Percentiles rank a stretch among this genome's conserved stretches.
Conservation (phyloP, 2,329 filamentous ascomycete genomes). For the Xylariomycetidae sp. region DNA sequence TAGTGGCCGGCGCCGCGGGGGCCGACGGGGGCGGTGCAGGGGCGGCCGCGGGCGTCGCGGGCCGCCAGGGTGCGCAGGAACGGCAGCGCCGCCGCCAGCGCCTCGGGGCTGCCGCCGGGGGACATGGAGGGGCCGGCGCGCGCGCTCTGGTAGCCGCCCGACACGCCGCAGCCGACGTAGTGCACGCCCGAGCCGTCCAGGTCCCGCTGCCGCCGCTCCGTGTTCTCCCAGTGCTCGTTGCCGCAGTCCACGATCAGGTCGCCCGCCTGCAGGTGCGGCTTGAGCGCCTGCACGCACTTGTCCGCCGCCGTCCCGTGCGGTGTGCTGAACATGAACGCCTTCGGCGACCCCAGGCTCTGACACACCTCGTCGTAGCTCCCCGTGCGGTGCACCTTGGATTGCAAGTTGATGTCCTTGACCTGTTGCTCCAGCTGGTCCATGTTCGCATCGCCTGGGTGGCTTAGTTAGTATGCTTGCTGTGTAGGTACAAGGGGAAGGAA, state of each 20-base stretch:
- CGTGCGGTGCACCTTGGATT: slow-evolving; percentile 24
- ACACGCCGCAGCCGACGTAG: slow-evolving; percentile 64
- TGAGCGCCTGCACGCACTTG: slow-evolving; percentile 28
- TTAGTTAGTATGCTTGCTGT: not conserved
- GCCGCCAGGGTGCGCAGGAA: slow-evolving; percentile 56
- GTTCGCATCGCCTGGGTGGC: slow-evolving; percentile 28
- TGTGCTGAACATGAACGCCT: slow-evolving; percentile 46
- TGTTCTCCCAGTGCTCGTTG: slow-evolving; percentile 62
- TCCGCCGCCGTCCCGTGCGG: slow-evolving; percentile 39
- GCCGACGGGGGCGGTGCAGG: slow-evolving; percentile 56
- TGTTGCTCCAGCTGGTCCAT: slow-evolving; percentile 37
- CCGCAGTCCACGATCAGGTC: slow-evolving; percentile 65
- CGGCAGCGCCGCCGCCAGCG: slow-evolving; percentile 53
- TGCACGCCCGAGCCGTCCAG: slow-evolving; percentile 51
- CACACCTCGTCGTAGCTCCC: slow-evolving; percentile 44
- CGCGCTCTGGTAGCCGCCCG: slow-evolving; percentile 63
- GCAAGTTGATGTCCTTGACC: slow-evolving; percentile 23
- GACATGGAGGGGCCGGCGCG: slow-evolving; percentile 62
- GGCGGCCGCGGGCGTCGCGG: slow-evolving; percentile 51
- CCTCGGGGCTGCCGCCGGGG: slow-evolving; percentile 53
- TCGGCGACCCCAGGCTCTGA: slow-evolving; percentile 39
- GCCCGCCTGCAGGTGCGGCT: slow-evolving; percentile 46
- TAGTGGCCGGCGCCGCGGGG: slow-evolving; percentile 62
- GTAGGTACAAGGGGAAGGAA: not conserved
- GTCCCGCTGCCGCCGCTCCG: slow-evolving; percentile 55